Base-by-base conservation (phyloP, 768 basidiomycete genomes). In the Lactifluus rugatus region DNA sequence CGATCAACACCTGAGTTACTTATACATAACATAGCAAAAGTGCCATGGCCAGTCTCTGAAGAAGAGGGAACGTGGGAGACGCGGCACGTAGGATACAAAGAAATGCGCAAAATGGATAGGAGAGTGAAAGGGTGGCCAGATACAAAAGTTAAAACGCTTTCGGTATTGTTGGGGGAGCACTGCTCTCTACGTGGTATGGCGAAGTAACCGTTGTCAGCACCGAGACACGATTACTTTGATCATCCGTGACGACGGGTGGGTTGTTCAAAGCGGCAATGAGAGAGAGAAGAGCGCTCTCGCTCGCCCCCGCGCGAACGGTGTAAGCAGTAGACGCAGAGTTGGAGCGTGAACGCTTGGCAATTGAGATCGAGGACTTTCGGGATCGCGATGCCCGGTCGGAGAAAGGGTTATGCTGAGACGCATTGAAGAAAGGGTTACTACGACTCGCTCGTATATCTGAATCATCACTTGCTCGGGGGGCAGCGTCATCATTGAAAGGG, bases 391-490 rank as follows among this genome's bases (percentile, higher is more conserved):
- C 25, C 31, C 37, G 61, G 23, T 64, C 63, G 5, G 63, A 41
- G 44, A 64, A 64, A 10, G 63, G 63, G 16, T 62, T 51, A 13
- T 52, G 60, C 39, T 58, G 53, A 41, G 32, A 52, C 4, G 63
- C 61, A 25, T 54, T 56, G 44, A 64, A 64, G 32, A 64, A 64
- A 23, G 63, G 63, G n/a, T 64, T 64, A 21, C 36, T 17, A 21
- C 31, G 26, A 28, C 42, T 50, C 23, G 37, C 23, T 44, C 54
- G 57, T 8, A n/a, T 5, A 16, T 50, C 53, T 1, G 50, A 34
- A 19, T 54, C 57, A 11, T 19, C 5, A 52, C 50, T 52, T 37
- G 6, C 3, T 46, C 56, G 49, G 1, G 45, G 8, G 39, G 41
- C 46, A 10, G 45, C 21, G 17, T 59, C 57, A 41, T 64, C 61